phyloP scores from a whole-genome alignment of 2,329 filamentous ascomycete genomes.

The Apiospora aurea region DNA sequence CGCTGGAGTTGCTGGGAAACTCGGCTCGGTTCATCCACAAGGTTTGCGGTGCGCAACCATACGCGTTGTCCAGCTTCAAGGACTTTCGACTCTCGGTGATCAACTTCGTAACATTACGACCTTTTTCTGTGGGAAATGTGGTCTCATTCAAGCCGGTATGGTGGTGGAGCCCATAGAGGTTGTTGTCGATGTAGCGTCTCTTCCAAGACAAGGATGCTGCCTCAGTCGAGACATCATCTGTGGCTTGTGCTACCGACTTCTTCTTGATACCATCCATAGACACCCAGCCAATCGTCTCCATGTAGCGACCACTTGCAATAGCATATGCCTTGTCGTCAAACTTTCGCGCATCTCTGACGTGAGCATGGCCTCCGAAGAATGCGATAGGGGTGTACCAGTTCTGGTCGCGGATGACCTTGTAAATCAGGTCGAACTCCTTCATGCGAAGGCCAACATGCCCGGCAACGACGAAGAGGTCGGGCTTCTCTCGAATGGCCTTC shows the following conservation, averaged over 20 bases:
- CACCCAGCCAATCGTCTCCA: conserved; percentile 95
- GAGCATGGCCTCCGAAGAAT: conserved; percentile 90
- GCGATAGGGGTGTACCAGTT: conserved; percentile 86
- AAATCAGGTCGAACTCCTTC: conserved; percentile 79
- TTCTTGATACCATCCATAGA: conserved; percentile 73
- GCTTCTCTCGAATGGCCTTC: conserved; percentile 80
- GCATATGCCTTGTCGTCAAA: conserved; percentile 83
- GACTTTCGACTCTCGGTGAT: conserved; percentile 75
- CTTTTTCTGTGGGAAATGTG: conserved; percentile 79
- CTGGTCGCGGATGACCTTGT: conserved; percentile 76
- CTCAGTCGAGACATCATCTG: conserved; percentile 39
- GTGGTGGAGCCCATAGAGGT: conserved; percentile 82
- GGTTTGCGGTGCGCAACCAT: conserved; percentile 83
- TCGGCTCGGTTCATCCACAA: conserved; percentile 83
- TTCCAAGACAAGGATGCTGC: conserved; percentile 65
- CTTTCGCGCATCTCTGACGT: conserved; percentile 83
- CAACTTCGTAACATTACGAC: conserved; percentile 72
- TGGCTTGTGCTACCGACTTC: conserved; percentile 40
- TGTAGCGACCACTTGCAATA: conserved; percentile 87
- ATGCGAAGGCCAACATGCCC: conserved; percentile 88
- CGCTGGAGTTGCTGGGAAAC: conserved; percentile 76
- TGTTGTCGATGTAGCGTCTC: conserved; percentile 92
- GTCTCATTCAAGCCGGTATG: conserved; percentile 77
- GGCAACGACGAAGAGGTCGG: conserved; percentile 85
- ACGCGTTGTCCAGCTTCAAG: conserved; percentile 74